A percentile compares a stretch with the other conserved stretches of the same genome.
Conservation (phyloP, 441 rosid genomes). For the Jatropha podagrica region DNA sequence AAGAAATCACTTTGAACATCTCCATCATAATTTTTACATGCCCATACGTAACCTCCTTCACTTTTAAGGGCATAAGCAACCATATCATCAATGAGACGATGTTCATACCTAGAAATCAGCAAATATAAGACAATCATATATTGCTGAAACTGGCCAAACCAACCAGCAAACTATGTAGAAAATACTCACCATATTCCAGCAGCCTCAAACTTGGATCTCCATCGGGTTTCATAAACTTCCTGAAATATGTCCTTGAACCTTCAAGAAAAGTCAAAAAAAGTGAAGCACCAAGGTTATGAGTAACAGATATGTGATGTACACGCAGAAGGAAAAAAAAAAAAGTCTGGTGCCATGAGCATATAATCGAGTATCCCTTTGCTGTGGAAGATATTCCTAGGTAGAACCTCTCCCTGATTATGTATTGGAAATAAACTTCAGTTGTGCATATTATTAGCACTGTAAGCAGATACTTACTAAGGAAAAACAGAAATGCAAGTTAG, state of each 20-base stretch:
- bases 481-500: background rate
- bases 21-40: constrained; percentile 98
- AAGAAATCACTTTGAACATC: constrained; percentile 97
- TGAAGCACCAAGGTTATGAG: background rate
- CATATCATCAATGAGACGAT: constrained; percentile 95
- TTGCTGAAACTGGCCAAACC: constrained; percentile 1
- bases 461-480: background rate
- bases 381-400: background rate
- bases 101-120: constrained; percentile 67
- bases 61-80: constrained; percentile 95
- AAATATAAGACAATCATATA: constrained; percentile 12
- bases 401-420: background rate
- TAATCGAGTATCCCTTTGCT: background rate
- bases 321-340: constrained; percentile 18
- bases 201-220: constrained; percentile 86
- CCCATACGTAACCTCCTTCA: constrained; percentile 94
- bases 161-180: background rate
- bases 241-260: constrained; percentile 98
- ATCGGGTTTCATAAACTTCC: constrained; percentile 68
- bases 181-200: constrained; percentile 76
- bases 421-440: background rate
- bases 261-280: constrained; percentile 11
- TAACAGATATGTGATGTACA: background rate
- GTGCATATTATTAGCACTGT: background rate
- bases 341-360: constrained; percentile 6